Evolutionary conservation across 106 monocot genomes (phyloP).

Genomic region (Acorus calamus): DNA sequence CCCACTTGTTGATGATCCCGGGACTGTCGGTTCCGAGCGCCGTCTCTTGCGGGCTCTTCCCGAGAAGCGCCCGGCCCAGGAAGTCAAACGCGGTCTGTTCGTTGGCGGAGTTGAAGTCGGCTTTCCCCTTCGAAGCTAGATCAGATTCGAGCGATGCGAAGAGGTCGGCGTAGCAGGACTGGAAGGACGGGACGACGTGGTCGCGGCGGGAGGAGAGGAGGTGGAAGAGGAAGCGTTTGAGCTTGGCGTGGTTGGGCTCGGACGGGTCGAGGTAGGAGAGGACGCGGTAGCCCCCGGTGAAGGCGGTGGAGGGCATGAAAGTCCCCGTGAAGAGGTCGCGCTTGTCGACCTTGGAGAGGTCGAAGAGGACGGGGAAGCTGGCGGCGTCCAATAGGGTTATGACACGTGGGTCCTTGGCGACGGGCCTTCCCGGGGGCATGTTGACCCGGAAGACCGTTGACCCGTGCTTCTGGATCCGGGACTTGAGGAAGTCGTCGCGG

Average conservation of each 20-base stretch:
- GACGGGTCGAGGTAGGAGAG: slow-evolving; percentile 84
- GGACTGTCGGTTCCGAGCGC: slow-evolving; percentile 53
- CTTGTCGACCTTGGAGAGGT: slow-evolving; percentile 78
- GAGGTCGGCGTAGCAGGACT: slow-evolving; percentile 33
- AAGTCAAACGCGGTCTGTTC: slow-evolving; percentile 65
- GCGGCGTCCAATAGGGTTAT: slow-evolving; percentile 79
- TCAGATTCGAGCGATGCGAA: slow-evolving; percentile 49
- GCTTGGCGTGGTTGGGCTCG: slow-evolving; percentile 74
- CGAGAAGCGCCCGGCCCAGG: slow-evolving; percentile 45
- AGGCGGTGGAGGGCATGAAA: slow-evolving; percentile 60
- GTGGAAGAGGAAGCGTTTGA: slow-evolving; percentile 64
- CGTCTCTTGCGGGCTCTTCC: slow-evolving; percentile 33
- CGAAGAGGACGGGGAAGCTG: slow-evolving; percentile 81
- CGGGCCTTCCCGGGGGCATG: slow-evolving; percentile 77
- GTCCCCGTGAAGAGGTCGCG: slow-evolving; percentile 89
- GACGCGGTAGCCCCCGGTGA: slow-evolving; percentile 75
- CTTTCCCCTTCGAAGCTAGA: slow-evolving; percentile 40
- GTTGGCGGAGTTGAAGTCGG: slow-evolving; percentile 53
- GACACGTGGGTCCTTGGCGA: slow-evolving; percentile 62
- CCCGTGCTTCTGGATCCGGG: slow-evolving; percentile 32
- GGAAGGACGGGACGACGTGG: slow-evolving; percentile 48
- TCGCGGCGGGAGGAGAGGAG: slow-evolving; percentile 43
- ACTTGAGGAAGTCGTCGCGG: slow-evolving; percentile 66
- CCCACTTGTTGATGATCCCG: slow-evolving; percentile 55
- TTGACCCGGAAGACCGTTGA: slow-evolving; percentile 85